Evolutionary conservation across 306 rosid species (phyloP), one percentile per base, ranked within the genome.

Genomic region (Hylodesmum podocarpum): DNA sequence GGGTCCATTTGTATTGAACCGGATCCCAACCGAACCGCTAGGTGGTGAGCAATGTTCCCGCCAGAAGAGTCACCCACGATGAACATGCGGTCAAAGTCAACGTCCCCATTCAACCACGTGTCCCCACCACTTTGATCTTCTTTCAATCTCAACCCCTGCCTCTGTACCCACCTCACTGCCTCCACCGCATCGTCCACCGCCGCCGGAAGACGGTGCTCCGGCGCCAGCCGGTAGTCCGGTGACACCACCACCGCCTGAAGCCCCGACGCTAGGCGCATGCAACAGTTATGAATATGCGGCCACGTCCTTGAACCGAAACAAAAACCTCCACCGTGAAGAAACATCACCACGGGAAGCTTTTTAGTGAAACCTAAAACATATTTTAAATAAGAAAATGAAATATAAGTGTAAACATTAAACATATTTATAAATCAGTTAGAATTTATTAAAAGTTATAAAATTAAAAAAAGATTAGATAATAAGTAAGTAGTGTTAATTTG

Each of bases 31-130:
- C 83, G 84, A 37, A 94, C 95, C 7, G 95, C 97, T 25, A 94
- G 80, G 13, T 92, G 96, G 72, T 94, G 98, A 0, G 95, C 98
- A 66, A 94, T 85, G 79, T 90, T 94, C 66, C 97, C 98, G 1
- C 98, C 98, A 1, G 97, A 92, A 0, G 98, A 94, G 78, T 94
- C 98, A 3, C 98, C 98, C 44, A 90, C 53, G 2, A 94, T 40
- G 11, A 85, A 92, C 14, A 87, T 90, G n/a, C 87, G 76, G 73
- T 83, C 89, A 72, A 86, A 87, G 86, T 92, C 97, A 37, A 83
- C 86, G 15, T 27, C n/a, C 1, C 33, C 72, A 6, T 44, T 80
- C 70, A 88, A 16, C 98, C 96, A 90, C n/a, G 68, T 85, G 41
- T 88, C 98, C 22, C 80, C 86, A 8, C 67, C 65, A 16, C 27